Conservation (phyloP, 2,329 filamentous ascomycete genomes). For the Bipolaris gigantea region DNA sequence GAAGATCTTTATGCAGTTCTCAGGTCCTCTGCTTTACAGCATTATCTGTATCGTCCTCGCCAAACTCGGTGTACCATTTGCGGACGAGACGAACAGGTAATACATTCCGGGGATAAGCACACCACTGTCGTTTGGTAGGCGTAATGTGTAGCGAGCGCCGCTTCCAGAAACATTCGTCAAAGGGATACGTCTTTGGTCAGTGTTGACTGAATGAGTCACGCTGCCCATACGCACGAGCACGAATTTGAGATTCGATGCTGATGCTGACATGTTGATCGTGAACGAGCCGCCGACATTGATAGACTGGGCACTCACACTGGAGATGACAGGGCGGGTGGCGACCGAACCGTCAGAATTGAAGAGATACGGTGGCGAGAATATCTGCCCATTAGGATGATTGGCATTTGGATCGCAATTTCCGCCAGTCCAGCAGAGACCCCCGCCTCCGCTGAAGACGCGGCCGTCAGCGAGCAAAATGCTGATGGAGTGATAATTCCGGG, state of each 20-base stretch:
- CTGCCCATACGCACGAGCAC: conserved; percentile 55
- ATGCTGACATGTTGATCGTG: conserved; percentile 35
- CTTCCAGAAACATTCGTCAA: conserved; percentile 37
- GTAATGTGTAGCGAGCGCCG: conserved; percentile 46
- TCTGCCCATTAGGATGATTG: conserved; percentile 59
- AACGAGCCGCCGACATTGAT: conserved; percentile 38
- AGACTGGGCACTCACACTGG: conserved; percentile 26
- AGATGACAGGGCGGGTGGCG: conserved; percentile 51
- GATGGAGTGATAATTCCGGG: conserved; percentile 35
- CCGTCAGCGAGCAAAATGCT: conserved; percentile 33
- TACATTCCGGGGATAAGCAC: conserved; percentile 58
- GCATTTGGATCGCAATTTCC: conserved; percentile 19
- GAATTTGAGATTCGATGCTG: conserved; percentile 31
- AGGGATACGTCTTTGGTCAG: conserved; percentile 59
- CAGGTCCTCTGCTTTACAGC: neutral
- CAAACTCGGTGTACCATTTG: conserved; percentile 51
- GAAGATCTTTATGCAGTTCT: neutral
- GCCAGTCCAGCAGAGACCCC: conserved; percentile 52
- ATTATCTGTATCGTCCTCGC: conserved; percentile 46
- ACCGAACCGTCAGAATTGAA: conserved; percentile 51
- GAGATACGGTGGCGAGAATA: conserved; percentile 61
- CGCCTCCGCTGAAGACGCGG: conserved; percentile 29
- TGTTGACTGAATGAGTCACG: conserved; percentile 60
- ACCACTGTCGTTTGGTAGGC: conserved; percentile 53
- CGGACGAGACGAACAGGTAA: conserved; percentile 57